Percentiles rank a stretch among this genome's conserved stretches.
Conservation (phyloP, 2,329 filamentous ascomycete species). For the Exophiala sp. region DNA sequence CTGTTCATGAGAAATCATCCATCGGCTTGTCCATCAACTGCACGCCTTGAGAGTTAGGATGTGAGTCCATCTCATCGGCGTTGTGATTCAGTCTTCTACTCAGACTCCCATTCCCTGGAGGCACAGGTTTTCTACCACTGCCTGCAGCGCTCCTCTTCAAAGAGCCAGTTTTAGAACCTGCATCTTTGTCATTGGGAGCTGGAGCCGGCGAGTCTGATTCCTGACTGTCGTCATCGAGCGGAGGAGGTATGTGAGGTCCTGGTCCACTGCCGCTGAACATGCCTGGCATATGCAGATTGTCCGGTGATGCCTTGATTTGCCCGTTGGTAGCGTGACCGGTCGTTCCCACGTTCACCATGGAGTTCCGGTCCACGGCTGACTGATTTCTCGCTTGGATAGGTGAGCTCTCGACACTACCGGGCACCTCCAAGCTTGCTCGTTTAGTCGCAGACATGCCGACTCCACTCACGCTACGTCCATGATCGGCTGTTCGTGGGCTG, state of each 20-base stretch:
- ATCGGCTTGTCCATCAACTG: conserved; percentile 73
- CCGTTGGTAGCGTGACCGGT: conserved; percentile 3
- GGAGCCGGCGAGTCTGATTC: conserved; percentile 13
- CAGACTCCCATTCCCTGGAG: conserved; percentile 35
- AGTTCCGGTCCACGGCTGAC: conserved; percentile 24
- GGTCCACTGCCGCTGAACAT: conserved; percentile 29
- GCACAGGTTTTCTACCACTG: conserved; percentile 30
- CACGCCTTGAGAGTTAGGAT: conserved; percentile 34
- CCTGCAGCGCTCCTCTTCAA: conserved; percentile 50
- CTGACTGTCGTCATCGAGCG: conserved; percentile 29
- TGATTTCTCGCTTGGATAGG: conserved; percentile 37
- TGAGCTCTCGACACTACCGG: conserved; percentile 53
- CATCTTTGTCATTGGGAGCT: conserved; percentile 25
- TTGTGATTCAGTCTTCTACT: conserved; percentile 29
- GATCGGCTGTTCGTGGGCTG: conserved; percentile 68
- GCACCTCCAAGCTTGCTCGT: conserved; percentile 76
- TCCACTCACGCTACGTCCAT: conserved; percentile 32
- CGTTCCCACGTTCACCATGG: conserved; percentile 8
- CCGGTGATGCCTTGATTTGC: conserved; percentile 40
- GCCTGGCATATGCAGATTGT: conserved; percentile 27
- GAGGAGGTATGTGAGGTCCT: conserved; percentile 34
- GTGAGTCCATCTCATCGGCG: neutral
- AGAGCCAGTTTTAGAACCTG: conserved; percentile 59
- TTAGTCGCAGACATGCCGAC: conserved; percentile 48
- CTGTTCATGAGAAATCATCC: conserved; percentile 56